phyloP scores from a whole-genome alignment of 2,329 filamentous ascomycete species.

The Pseudocercospora crystallina region DNA sequence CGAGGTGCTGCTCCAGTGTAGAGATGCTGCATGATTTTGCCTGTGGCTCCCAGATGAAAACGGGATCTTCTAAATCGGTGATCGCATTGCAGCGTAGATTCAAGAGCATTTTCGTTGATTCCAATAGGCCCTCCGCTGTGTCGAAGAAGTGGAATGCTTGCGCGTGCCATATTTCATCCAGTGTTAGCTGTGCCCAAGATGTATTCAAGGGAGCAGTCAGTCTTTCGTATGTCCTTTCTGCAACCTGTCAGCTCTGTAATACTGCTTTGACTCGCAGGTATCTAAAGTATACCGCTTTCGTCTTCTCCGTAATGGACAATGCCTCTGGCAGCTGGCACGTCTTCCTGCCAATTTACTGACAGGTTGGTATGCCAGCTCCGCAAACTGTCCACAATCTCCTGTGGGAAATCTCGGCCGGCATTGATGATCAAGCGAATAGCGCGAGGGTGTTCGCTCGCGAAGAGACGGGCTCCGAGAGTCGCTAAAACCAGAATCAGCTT shows the following conservation, averaged over 20 bases:
- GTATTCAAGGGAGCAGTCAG: constrained; percentile 26
- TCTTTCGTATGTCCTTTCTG: constrained; percentile 24
- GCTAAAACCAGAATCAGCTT: constrained; percentile 17
- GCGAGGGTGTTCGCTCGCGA: constrained; percentile 2
- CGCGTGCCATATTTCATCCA: constrained; percentile 4
- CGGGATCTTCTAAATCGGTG: constrained; percentile 1
- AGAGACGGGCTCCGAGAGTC: constrained; percentile 27
- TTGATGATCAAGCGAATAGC: constrained; percentile 24
- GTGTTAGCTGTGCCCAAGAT: constrained; percentile 14
- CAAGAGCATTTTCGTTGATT: constrained; percentile 11
- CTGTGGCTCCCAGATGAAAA: constrained; percentile 32
- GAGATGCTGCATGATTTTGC: constrained; percentile 27
- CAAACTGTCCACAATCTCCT: constrained; percentile 17
- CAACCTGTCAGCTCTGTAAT: background rate
- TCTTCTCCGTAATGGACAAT: constrained; percentile 25
- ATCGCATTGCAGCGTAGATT: background rate
- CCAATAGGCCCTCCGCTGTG: constrained; percentile 16
- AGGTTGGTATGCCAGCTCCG: constrained; percentile 24
- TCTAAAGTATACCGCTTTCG: constrained; percentile 16
- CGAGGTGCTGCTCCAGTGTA: constrained; percentile 20
- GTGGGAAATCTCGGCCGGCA: constrained; percentile 27
- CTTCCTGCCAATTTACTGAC: constrained; percentile 10
- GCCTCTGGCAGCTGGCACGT: constrained; percentile 25
- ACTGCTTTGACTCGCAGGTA: background rate
- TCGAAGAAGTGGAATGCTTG: constrained; percentile 30